Evolutionary conservation across 768 basidiomycete species (phyloP), one percentile per base, ranked within the genome.

Genomic region (Lactarius tabidus): DNA sequence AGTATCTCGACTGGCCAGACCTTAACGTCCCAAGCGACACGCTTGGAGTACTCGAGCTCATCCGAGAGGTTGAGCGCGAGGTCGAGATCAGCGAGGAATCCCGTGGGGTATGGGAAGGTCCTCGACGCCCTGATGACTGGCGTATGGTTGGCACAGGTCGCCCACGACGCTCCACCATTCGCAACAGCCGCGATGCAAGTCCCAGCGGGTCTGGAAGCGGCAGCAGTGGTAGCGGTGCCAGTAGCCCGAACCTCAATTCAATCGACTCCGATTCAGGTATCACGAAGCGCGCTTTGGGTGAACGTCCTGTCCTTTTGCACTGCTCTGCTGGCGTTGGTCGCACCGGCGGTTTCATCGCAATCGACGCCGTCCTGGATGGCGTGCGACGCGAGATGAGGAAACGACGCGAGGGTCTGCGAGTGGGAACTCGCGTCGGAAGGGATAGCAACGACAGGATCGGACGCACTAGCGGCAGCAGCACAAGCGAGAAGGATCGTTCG

Each of bases 1-100:
- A 98, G 74, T 98, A 94, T 72, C 81, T 95, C 43, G 89, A 90
- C 43, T 98, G 96, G 96, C 93, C 95, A 2, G 96, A 98, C 71
- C 89, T 98, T 79, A 95, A 95, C 73, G 93, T 98, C 15, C 96
- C 96, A 0, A 86, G 89, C 15, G 86, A 93, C 64, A 87, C 95
- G 0, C 78, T 83, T 8, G 89, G 87, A 8, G 79, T 98, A 23
- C 76, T 97, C 48, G 78, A 82, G 17, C 81, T 98, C 28, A 83
- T 97, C 60, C 81, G 80, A 65, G 86, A 87, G 67, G 88, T 93
- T n/a, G 87, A 83, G 67, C 71, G 71, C 4, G 67, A 71, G 55
- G 72, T 71, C 36, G 74, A 71, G 41, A 62, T 60, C 41, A 65
- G 69, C 63, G 69, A 65, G n/a, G 63, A 54, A 26, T 41, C 69